Evolutionary conservation across 305 asterid genomes (phyloP).

Genomic region (Rubia occidens): DNA sequence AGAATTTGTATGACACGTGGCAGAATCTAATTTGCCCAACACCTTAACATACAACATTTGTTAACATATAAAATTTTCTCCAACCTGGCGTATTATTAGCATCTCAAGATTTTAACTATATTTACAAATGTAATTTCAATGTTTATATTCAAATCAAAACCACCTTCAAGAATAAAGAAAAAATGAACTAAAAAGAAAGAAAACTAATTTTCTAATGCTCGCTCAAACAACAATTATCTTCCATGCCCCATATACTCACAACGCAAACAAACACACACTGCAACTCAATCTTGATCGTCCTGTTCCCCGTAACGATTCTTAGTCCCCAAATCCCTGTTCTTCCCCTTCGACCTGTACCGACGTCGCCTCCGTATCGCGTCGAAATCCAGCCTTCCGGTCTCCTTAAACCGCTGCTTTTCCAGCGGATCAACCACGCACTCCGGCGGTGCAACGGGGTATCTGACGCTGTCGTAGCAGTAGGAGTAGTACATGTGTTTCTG

Average conservation of each 20-base stretch:
- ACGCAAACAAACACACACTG: not conserved
- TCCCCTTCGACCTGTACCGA: constrained; percentile 30
- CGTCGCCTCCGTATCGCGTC: constrained; percentile 33
- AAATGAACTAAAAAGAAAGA: too few species aligned
- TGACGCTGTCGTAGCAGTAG: constrained; percentile 55
- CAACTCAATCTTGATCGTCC: constrained; percentile 31
- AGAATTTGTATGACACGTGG: too few species aligned
- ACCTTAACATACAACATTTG: too few species aligned
- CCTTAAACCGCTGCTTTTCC: constrained; percentile 38
- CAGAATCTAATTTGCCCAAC: too few species aligned
- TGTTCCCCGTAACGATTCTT: constrained; percentile 30
- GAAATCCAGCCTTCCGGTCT: constrained; percentile 56
- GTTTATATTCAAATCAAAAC: not conserved
- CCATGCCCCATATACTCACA: not conserved
- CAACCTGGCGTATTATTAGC: not conserved
- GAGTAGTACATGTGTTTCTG: constrained; percentile 66
- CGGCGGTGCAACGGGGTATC: constrained; percentile 57
- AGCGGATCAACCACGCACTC: constrained; percentile 62
- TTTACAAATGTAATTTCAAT: not conserved
- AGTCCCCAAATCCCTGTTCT: constrained; percentile 26
- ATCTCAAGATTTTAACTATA: not conserved
- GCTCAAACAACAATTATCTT: not conserved
- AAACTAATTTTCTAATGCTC: not conserved
- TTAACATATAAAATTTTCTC: too few species aligned
- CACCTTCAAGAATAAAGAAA: not conserved